phyloP scores from a whole-genome alignment of 352 stramenopile species.

The Pythium aphanidermatum region DNA sequence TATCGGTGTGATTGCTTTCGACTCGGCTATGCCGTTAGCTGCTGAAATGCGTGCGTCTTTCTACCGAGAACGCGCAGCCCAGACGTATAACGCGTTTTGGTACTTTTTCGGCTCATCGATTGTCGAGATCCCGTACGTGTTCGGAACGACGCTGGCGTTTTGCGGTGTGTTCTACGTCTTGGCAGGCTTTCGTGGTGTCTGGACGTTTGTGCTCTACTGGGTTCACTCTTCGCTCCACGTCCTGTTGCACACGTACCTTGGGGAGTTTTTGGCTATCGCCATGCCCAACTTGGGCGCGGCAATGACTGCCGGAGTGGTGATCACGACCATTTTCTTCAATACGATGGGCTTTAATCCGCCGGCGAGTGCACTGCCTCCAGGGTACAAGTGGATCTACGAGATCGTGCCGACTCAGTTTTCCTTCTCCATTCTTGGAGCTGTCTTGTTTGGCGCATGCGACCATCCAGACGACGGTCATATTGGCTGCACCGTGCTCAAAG shows the following conservation, averaged over 20 bases:
- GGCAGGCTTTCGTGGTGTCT: slow-evolving; percentile 23
- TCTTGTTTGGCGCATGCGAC: slow-evolving; percentile 15
- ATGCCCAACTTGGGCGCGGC: slow-evolving; percentile 19
- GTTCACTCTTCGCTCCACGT: slow-evolving; percentile 19
- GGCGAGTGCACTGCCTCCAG: slow-evolving; percentile 16
- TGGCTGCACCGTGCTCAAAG: slow-evolving; percentile 31
- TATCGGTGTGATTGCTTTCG: slow-evolving; percentile 52
- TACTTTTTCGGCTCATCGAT: slow-evolving; percentile 60
- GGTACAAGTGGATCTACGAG: slow-evolving; percentile 25
- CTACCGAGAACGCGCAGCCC: slow-evolving; percentile 71
- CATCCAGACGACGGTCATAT: slow-evolving; percentile 23
- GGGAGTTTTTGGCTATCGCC: slow-evolving; percentile 23
- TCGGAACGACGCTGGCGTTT: slow-evolving; percentile 16
- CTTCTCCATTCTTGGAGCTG: slow-evolving; percentile 4
- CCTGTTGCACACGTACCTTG: slow-evolving; percentile 26
- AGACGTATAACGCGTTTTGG: slow-evolving; percentile 64
- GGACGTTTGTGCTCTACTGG: slow-evolving; percentile 16
- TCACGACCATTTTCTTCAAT: slow-evolving; percentile 30
- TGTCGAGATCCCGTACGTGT: slow-evolving; percentile 42
- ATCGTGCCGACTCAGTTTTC: slow-evolving; percentile 19
- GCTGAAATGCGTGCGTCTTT: slow-evolving; percentile 73
- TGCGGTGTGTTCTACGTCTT: slow-evolving; percentile 26
- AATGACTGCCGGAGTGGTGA: slow-evolving; percentile 13
- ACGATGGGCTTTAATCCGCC: slow-evolving; percentile 27
- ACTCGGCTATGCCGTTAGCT: slow-evolving; percentile 55